phyloP scores from a whole-genome alignment of 495 filamentous ascomycete species.

The Xylaria castorea region DNA sequence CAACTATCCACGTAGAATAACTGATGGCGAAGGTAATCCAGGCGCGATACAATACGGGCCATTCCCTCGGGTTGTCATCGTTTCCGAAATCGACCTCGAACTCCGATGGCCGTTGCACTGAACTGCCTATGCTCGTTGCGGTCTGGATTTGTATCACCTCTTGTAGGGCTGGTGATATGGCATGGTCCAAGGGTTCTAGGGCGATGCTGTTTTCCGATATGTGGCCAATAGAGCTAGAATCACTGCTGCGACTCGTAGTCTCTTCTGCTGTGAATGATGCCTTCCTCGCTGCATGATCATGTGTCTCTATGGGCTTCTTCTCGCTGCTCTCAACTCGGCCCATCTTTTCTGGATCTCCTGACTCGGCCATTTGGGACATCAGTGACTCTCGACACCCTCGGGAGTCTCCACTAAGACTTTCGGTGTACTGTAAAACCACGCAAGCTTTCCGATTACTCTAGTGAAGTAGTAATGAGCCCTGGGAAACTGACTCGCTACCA shows the following conservation, averaged over 20 bases:
- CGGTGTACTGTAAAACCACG: background rate
- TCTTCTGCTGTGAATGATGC: constrained; percentile 31
- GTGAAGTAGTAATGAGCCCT: background rate
- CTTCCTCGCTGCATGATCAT: constrained; percentile 16
- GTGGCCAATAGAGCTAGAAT: constrained; percentile 31
- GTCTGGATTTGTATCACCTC: constrained; percentile 42
- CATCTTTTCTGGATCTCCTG: constrained; percentile 13
- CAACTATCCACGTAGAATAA: constrained; percentile 75
- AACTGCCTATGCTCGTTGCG: constrained; percentile 62
- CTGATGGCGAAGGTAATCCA: constrained; percentile 69
- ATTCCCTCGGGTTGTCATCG: constrained; percentile 75
- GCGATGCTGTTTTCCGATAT: constrained; percentile 44
- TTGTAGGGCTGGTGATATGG: constrained; percentile 43
- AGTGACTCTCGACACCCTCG: background rate
- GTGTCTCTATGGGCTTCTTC: background rate
- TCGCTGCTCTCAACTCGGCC: background rate
- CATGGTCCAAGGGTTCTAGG: constrained; percentile 45
- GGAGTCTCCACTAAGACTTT: background rate
- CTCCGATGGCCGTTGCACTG: constrained; percentile 65
- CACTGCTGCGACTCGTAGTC: constrained; percentile 33
- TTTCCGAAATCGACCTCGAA: constrained; percentile 82
- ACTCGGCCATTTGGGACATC: constrained; percentile 24
- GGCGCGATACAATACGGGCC: constrained; percentile 71
- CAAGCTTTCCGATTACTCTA: background rate
- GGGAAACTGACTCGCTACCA: background rate